A percentile compares a stretch with the other conserved stretches of the same genome.
Conservation (phyloP, 306 rosid species). For the Corylus americana region DNA sequence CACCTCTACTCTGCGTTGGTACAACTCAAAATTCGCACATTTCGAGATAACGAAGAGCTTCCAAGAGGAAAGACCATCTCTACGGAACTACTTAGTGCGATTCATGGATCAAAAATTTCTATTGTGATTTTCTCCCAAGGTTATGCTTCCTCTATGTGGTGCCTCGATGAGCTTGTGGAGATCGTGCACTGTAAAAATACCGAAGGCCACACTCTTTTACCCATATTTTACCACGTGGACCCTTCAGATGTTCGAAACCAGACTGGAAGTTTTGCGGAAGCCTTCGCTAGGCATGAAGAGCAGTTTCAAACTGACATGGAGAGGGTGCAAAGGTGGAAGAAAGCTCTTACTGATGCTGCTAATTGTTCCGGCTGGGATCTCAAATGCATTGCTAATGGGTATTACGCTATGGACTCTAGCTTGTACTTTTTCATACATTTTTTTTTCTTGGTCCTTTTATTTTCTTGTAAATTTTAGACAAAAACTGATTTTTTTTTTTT, state of each 20-base stretch:
- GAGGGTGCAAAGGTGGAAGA: neutral
- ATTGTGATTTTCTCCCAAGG: neutral
- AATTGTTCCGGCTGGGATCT: neutral
- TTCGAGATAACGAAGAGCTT: neutral
- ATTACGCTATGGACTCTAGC: neutral
- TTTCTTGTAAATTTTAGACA: too few relatives aligned
- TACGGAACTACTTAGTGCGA: neutral
- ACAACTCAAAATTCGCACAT: neutral
- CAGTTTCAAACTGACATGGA: neutral
- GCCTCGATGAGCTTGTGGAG: slow-evolving; percentile 3
- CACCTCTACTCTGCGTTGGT: neutral
- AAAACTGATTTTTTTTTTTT: too few relatives aligned
- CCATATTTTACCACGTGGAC: neutral
- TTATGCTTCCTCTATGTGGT: slow-evolving; percentile 4
- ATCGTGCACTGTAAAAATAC: neutral
- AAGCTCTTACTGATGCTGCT: too few relatives aligned
- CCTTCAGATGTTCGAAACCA: too few relatives aligned
- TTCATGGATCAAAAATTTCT: neutral
- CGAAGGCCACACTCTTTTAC: neutral
- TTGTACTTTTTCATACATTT: too few relatives aligned
- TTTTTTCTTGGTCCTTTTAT: too few relatives aligned
- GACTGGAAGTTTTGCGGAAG: too few relatives aligned
- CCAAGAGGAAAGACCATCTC: neutral
- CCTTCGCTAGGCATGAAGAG: too few relatives aligned
- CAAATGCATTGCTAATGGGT: neutral